Percentiles rank a stretch among this genome's conserved stretches.
Evolutionary conservation across 2,329 filamentous ascomycete species (phyloP).

Genomic region (Colletotrichum tamarilloi): DNA sequence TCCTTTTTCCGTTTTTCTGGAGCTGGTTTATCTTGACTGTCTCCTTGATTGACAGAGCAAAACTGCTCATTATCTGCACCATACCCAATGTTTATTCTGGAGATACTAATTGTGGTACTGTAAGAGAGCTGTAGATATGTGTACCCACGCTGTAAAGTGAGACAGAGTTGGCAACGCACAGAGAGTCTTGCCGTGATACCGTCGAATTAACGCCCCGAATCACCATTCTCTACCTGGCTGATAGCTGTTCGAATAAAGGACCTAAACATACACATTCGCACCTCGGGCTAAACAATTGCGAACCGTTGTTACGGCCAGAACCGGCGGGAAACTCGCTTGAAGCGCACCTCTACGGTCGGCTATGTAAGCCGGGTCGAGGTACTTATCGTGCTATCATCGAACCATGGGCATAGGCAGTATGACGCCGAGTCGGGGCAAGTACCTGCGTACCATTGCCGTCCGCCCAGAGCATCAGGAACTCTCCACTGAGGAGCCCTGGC

Average conservation of each 20-base stretch:
- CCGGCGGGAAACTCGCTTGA: conserved; percentile 9
- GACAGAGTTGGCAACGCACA: background rate
- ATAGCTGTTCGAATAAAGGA: background rate
- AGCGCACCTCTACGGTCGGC: conserved; percentile 19
- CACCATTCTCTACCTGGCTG: background rate
- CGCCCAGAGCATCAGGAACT: conserved; percentile 13
- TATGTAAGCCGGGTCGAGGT: conserved; percentile 5
- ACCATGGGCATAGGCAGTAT: conserved; percentile 16
- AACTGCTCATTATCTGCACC: background rate
- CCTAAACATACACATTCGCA: background rate
- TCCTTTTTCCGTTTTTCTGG: background rate
- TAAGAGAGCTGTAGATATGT: background rate
- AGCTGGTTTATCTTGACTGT: background rate
- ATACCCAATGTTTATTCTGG: background rate
- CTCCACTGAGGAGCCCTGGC: conserved; percentile 31
- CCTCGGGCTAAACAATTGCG: conserved; percentile 14
- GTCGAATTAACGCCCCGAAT: background rate
- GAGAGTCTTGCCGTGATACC: background rate
- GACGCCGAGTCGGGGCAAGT: conserved; percentile 31
- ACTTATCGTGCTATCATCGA: conserved; percentile 31
- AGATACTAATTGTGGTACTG: background rate
- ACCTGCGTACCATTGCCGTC: conserved; percentile 28
- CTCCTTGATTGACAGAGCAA: background rate
- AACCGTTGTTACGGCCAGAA: conserved; percentile 6
- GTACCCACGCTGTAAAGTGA: background rate